phyloP scores from a whole-genome alignment of 129 eudicot species.

The Mikania micrantha region DNA sequence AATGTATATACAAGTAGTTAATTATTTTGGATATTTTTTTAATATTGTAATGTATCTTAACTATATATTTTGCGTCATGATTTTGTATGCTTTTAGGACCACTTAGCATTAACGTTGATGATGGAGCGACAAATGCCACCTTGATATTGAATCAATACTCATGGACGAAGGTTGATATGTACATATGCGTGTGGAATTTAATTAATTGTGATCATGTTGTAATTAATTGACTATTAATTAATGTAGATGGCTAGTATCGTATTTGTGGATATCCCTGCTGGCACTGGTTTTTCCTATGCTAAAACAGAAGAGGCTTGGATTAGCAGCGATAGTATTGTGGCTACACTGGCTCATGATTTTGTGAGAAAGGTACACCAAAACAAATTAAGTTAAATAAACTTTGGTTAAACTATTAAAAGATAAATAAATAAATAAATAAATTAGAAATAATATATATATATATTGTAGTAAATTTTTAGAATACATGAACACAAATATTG shows the following conservation, averaged over 20 bases:
- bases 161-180: slow-evolving; percentile 37
- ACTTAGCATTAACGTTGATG: slow-evolving; percentile 24
- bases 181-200: too few species aligned
- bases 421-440: too few species aligned
- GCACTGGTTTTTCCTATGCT: slow-evolving; percentile 34
- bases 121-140: slow-evolving; percentile 12
- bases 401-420: too few species aligned
- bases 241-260: slow-evolving; percentile 25
- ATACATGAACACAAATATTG: too few species aligned
- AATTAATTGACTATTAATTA: not conserved
- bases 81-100: slow-evolving; percentile 27
- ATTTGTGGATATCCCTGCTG: slow-evolving; percentile 34
- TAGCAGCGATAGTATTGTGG: slow-evolving; percentile 21
- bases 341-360: slow-evolving; percentile 5
- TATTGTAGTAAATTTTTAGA: not conserved
- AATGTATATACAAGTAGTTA: too few species aligned
- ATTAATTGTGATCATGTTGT: not conserved
- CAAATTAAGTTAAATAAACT: too few species aligned
- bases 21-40: too few species aligned
- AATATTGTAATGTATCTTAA: too few species aligned
- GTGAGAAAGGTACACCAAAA: slow-evolving; percentile 22
- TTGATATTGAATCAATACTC: slow-evolving; percentile 25
- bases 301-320: slow-evolving; percentile 18
- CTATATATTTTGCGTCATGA: too few species aligned
- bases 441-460: too few species aligned